These are phyloP conservation scores for Backusella psychrophila DNA, from an alignment of 192 early-diverging fungal genomes.

Conservation along the genomic window DNA sequence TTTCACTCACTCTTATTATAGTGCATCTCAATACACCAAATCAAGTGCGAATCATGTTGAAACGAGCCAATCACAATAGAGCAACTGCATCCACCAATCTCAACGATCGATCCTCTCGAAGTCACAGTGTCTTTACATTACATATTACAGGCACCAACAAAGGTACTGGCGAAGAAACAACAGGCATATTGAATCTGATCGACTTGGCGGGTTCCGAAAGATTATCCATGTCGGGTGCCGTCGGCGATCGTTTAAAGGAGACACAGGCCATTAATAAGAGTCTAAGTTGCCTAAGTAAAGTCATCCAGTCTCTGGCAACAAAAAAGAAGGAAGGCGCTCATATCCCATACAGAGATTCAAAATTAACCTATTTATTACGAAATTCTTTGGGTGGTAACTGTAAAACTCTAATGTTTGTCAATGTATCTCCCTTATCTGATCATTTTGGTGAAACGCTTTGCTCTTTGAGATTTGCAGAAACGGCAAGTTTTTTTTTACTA, in stretches of 20 bases:
- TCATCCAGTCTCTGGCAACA: slow-evolving; percentile 82
- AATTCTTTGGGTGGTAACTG: slow-evolving; percentile 85
- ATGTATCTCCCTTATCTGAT: slow-evolving; percentile 79
- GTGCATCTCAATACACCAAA: slow-evolving; percentile 71
- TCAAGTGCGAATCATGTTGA: slow-evolving; percentile 70
- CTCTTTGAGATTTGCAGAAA: slow-evolving; percentile 93
- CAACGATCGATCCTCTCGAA: slow-evolving; percentile 92
- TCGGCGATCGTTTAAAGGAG: slow-evolving; percentile 86
- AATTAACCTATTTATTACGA: slow-evolving; percentile 73
- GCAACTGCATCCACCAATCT: slow-evolving; percentile 89
- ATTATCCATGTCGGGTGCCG: slow-evolving; percentile 76
- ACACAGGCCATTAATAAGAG: slow-evolving; percentile 97
- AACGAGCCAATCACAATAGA: slow-evolving; percentile 77
- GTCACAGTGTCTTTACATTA: slow-evolving; percentile 93
- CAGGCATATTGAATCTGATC: slow-evolving; percentile 86
- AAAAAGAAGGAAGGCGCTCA: slow-evolving; percentile 64
- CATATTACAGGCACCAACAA: slow-evolving; percentile 70
- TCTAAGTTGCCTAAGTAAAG: slow-evolving; percentile 85
- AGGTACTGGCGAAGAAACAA: slow-evolving; percentile 67
- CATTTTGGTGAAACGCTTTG: slow-evolving; percentile 86
- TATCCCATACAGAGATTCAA: slow-evolving; percentile 94
- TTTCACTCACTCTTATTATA: neutral
- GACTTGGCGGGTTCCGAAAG: slow-evolving; percentile 95
- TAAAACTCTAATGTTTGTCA: slow-evolving; percentile 99
- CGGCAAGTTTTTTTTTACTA: slow-evolving; percentile 49